Conservation (phyloP, 805 yeast species). For the Torulaspora franciscae region DNA sequence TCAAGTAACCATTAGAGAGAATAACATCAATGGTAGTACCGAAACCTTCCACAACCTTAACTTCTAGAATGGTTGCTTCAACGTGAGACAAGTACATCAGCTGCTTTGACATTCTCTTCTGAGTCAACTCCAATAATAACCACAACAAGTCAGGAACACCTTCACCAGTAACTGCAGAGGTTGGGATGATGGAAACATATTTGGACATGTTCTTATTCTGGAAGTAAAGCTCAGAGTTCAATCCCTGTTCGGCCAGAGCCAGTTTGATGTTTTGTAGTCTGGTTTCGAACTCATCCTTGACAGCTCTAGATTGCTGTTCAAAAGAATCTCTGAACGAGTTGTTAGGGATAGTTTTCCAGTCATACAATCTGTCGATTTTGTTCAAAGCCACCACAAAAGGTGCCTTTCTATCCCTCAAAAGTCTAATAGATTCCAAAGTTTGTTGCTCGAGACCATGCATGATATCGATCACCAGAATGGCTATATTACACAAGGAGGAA, state of each 20-base stretch:
- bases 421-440: constrained; percentile 87
- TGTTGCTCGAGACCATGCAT: constrained; percentile 99
- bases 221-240: constrained; percentile 94
- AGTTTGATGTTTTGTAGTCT: constrained; percentile 80
- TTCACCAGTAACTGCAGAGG: constrained; percentile 98
- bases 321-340: constrained; percentile 94
- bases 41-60: constrained; percentile 95
- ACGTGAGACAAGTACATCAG: constrained; percentile 85
- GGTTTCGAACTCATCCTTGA: constrained; percentile 87
- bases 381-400: constrained; percentile 96
- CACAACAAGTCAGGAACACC: constrained; percentile 99
- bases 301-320: constrained; percentile 73
- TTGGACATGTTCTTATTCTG: constrained; percentile 91
- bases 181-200: constrained; percentile 94
- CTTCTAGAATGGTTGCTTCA: constrained; percentile 96
- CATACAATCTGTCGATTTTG: constrained; percentile 95
- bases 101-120: constrained; percentile 98
- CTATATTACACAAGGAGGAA: constrained; percentile 97
- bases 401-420: constrained; percentile 93
- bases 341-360: constrained; percentile 87
- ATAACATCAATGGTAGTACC: constrained; percentile 99
- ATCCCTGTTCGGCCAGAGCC: constrained; percentile 95
- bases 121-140: constrained; percentile 91
- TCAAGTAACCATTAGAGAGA: constrained; percentile 89
- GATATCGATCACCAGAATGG: constrained; percentile 95